Evolutionary conservation across 1,284 basidiomycete species (phyloP).

Genomic region (Cutaneotrichosporon mucoides): DNA sequence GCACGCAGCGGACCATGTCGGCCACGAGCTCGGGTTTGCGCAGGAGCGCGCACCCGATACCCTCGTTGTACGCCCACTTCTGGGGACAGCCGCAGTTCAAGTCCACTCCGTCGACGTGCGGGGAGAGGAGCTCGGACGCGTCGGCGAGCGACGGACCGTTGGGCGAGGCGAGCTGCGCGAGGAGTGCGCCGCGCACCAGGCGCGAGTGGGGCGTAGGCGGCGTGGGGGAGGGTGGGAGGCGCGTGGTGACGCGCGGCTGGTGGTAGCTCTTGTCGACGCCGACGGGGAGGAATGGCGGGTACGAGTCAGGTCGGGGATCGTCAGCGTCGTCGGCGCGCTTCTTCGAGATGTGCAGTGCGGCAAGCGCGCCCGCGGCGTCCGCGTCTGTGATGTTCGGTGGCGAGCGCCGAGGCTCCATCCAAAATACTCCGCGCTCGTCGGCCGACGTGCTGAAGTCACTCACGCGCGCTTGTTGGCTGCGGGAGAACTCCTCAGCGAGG

Average conservation of each 20-base stretch:
- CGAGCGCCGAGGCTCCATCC: conserved; percentile 37
- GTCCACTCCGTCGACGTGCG: conserved; percentile 56
- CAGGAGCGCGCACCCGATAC: conserved; percentile 58
- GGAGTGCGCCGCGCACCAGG: conserved; percentile 53
- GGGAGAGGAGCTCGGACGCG: conserved; percentile 55
- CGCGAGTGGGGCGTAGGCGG: conserved; percentile 31
- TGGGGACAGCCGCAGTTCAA: conserved; percentile 59
- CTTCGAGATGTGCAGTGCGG: neutral
- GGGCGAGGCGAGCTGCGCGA: conserved; percentile 58
- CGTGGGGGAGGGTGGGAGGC: conserved; percentile 28
- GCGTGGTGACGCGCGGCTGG: conserved; percentile 21
- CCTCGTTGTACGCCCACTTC: conserved; percentile 56
- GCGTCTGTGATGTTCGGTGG: neutral
- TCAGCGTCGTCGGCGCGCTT: neutral
- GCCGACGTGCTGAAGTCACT: conserved; percentile 56
- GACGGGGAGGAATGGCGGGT: neutral
- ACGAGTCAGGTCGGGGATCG: neutral
- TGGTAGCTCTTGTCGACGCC: conserved; percentile 21
- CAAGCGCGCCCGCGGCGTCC: neutral
- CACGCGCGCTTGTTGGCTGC: conserved; percentile 54
- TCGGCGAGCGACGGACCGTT: conserved; percentile 54
- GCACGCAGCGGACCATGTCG: conserved; percentile 56
- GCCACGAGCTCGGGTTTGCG: conserved; percentile 57
- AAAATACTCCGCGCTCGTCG: conserved; percentile 55
- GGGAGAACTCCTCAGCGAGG: conserved; percentile 56